Evolutionary conservation across 352 stramenopile species (phyloP), one percentile per base, ranked within the genome.

Genomic region (Globisporangium parvum): DNA sequence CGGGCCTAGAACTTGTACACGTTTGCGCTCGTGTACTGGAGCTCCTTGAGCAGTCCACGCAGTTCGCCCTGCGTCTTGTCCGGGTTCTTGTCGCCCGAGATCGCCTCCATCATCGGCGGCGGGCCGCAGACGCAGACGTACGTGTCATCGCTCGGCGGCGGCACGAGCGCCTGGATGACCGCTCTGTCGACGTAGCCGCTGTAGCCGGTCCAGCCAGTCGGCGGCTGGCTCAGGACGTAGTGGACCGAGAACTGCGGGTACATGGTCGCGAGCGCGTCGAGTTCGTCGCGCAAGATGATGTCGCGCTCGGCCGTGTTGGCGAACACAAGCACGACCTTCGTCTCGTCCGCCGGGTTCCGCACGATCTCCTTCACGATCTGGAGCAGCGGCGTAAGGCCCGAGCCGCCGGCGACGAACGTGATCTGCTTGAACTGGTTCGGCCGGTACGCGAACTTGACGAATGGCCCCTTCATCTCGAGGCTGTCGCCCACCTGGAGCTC

Each of bases 401-500:
- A 96, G 62, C 91, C 91, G 21, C 89, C 91, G 54, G 91, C 89
- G 58, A 97, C 82, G 57, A 96, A 69, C 10, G 84, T 86, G 52
- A 97, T 83, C 59, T 87, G 75, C 68, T 95, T 96, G 69, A 92
- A 93, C 65, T 71, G 67, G 73, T 96, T 97, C 49, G 87, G 59
- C 62, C 62, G 69, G 76, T 96, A 96, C 26, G 60, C 63, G 55
- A 97, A 83, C 71, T 96, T 96, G 28, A 62, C 21, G 51, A 95
- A 89, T 4, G 89, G 91, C 0, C 91, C 91, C 66, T 96, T 96
- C 76, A 97, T 91, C 57, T 95, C 84, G 12, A 97, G 70, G 49
- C 63, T 58, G 63, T 96, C 91, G 9, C 91, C 91, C 28, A 77
- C 69, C 53, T 96, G 77, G 23, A 97, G 75, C 39, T 75, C 54